These are phyloP conservation scores for Leccinum ochraceum DNA, from an alignment of 768 basidiomycete species.

Conservation along the genomic window DNA sequence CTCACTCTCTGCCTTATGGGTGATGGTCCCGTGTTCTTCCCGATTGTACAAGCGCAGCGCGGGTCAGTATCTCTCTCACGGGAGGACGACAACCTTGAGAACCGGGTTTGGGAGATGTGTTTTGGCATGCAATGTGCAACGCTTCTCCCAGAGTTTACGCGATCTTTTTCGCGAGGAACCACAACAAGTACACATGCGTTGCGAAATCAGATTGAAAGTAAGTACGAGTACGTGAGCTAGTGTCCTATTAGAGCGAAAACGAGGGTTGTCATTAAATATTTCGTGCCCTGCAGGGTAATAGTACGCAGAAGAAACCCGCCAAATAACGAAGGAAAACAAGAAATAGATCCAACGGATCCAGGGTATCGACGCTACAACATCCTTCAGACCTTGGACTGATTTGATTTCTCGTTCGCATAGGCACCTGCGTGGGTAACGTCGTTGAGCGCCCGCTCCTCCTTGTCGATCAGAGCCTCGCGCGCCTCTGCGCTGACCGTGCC, in stretches of 20 bases:
- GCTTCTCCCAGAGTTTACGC: too few relatives aligned
- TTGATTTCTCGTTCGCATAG: background rate
- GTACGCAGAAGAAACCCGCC: background rate
- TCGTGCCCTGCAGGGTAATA: background rate
- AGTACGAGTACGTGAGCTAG: background rate
- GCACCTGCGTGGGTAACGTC: constrained; percentile 1
- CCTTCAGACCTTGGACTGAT: constrained; percentile 11
- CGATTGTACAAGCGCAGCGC: too few relatives aligned
- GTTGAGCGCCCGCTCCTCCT: constrained; percentile 38
- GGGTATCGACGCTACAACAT: background rate
- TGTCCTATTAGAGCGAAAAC: background rate
- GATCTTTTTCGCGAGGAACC: too few relatives aligned
- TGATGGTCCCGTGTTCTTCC: too few relatives aligned
- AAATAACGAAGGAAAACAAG: background rate
- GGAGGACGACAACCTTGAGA: too few relatives aligned
- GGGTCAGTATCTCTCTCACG: too few relatives aligned
- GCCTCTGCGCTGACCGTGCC: constrained; percentile 57
- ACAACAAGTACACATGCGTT: too few relatives aligned
- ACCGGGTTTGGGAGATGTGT: too few relatives aligned
- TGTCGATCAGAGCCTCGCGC: constrained; percentile 53
- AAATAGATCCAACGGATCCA: background rate
- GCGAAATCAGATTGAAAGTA: background rate
- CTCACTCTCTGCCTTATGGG: background rate
- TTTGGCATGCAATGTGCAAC: too few relatives aligned
- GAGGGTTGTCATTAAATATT: background rate